These are phyloP conservation scores for Selaginella tamariscina DNA, from an alignment of 75 land plant genomes.

Conservation along the genomic window DNA sequence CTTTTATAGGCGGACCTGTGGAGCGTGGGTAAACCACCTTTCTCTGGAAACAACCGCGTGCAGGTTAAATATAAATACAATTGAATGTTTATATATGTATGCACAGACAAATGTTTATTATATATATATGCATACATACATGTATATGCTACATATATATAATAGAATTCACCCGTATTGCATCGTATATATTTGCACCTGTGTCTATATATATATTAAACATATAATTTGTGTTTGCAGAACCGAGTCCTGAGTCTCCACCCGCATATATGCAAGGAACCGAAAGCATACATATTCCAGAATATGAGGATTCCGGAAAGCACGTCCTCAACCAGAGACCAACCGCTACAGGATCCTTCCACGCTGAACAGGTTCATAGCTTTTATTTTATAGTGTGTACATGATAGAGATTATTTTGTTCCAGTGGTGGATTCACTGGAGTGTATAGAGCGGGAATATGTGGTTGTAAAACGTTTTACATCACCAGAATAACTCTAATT, in stretches of 20 bases:
- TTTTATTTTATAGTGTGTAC: background rate
- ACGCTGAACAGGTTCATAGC: conserved; percentile 14
- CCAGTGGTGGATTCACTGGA: conserved; percentile 54
- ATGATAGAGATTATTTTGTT: background rate
- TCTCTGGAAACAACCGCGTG: conserved; percentile 59
- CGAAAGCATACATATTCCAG: background rate
- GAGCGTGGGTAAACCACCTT: conserved; percentile 99
- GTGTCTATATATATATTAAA: too few relatives aligned
- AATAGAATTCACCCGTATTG: too few relatives aligned
- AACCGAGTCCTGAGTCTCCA: background rate
- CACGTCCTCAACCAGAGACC: conserved; percentile 6
- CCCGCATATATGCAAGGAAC: background rate
- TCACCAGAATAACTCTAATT: conserved; percentile 42
- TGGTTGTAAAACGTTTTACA: conserved; percentile 51
- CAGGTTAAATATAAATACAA: conserved; percentile 41
- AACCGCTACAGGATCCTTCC: conserved; percentile 11
- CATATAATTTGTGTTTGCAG: too few relatives aligned
- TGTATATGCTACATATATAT: too few relatives aligned
- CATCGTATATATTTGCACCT: too few relatives aligned
- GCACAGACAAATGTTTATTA: too few relatives aligned
- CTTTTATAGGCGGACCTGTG: conserved; percentile 90
- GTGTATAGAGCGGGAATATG: conserved; percentile 78
- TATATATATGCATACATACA: too few relatives aligned
- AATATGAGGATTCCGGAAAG: too few relatives aligned
- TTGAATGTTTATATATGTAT: too few relatives aligned